Evolutionary conservation across 1,284 basidiomycete genomes (phyloP).

Genomic region (Microstroma glucosiphilum): DNA sequence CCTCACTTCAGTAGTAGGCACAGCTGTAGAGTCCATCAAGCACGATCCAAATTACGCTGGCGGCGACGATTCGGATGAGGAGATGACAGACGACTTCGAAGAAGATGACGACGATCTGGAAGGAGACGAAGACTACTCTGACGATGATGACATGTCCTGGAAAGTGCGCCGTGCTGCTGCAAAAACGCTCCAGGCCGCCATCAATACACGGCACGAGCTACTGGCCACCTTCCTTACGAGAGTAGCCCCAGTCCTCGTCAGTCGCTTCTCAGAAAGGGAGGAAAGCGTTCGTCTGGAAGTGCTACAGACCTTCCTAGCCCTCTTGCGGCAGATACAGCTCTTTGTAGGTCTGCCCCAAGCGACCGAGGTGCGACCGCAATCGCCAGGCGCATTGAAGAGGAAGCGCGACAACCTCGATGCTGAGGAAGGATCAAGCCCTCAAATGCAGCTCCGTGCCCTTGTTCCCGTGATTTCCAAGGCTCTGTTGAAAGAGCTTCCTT

Average conservation of each 20-base stretch:
- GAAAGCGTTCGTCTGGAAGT: constrained; percentile 91
- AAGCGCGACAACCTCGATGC: constrained; percentile 42
- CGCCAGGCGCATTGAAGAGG: constrained; percentile 48
- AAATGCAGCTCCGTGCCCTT: constrained; percentile 56
- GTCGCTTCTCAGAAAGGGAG: constrained; percentile 88
- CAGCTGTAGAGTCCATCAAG: constrained; percentile 72
- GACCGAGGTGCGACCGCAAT: constrained; percentile 59
- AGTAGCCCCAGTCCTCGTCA: constrained; percentile 78
- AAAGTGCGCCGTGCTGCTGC: constrained; percentile 90
- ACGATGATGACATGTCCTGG: constrained; percentile 95
- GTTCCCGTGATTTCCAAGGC: constrained; percentile 73
- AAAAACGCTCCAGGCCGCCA: constrained; percentile 76
- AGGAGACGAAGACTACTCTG: constrained; percentile 61
- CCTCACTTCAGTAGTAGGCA: constrained; percentile 63
- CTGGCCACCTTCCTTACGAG: constrained; percentile 71
- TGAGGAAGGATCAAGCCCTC: constrained; percentile 24
- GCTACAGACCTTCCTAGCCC: constrained; percentile 73
- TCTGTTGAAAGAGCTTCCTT: constrained; percentile 74
- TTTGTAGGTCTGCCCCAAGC: constrained; percentile 55
- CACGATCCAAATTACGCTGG: constrained; percentile 92
- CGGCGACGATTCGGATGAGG: constrained; percentile 72
- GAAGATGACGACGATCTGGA: constrained; percentile 25
- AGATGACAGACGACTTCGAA: constrained; percentile 30
- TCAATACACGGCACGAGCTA: constrained; percentile 80
- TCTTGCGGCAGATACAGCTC: constrained; percentile 69